Evolutionary conservation across 208 protist species (phyloP), one percentile per base, ranked within the genome.

Genomic region (Wallacemonas sp.): DNA sequence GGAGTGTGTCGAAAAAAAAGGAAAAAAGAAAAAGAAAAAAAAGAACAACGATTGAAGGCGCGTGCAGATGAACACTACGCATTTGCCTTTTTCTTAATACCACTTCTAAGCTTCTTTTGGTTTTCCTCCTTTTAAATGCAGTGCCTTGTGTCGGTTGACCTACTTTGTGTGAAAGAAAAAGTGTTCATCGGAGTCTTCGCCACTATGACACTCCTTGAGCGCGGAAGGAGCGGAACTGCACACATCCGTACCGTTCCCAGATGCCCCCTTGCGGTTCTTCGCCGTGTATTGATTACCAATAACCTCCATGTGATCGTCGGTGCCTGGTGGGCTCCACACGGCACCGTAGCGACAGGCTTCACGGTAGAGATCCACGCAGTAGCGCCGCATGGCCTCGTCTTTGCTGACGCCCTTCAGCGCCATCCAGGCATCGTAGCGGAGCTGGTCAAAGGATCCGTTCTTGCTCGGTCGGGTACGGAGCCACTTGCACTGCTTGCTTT

Each of bases 321-420:
- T 71, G 8, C 74, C 74, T 20, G 74, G 74, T 23, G 74, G 74
- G 33, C 63, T 66, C 74, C 74, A 80, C 57, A 76, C 74, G 49
- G 70, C 74, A 50, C 74, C 74, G 65, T 67, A 70, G 38, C 54
- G 41, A 14, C 64, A 70, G 4, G 61, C 74, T 20, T 54, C 65
- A 22, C 49, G 61, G 41, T 76, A 80, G 12, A 80, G 33, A 26
- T 68, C 57, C 59, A 66, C 45, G 57, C 67, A 76, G 55, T 80
- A 80, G 5, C 26, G 12, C 18, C 61, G 31, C 28, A 65, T 54
- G 26, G 61, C 61, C 28, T 45, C 61, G 14, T 26, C 10, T 7
- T 54, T 28, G 10, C 5, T 23, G 26, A 32, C 28, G 26, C 61
- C 61, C 7, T 50, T 26, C 61, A 50, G 44, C 28, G 12, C 61